These are phyloP conservation scores for Gracilaria caudata DNA, from an alignment of 23 red algal genomes.

Conservation along the genomic window DNA sequence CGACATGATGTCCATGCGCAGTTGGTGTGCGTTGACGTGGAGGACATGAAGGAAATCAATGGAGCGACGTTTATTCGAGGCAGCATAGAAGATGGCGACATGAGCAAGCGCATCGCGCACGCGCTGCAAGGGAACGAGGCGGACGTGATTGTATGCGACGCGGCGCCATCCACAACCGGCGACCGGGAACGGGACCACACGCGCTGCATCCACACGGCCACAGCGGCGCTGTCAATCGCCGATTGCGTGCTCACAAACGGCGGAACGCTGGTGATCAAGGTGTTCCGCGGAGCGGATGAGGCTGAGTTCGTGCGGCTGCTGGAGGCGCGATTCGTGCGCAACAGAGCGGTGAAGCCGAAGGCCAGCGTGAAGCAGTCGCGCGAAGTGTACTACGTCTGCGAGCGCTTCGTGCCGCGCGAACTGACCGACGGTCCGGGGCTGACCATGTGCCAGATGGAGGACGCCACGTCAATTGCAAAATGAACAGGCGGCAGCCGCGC, in stretches of 20 bases:
- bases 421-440: neutral
- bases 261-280: conserved; percentile 55
- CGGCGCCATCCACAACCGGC: conserved; percentile 80
- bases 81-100: conserved; percentile 26
- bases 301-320: conserved; percentile 4
- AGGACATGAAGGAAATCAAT: conserved; percentile 58
- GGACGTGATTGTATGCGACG: conserved; percentile 80
- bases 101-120: conserved; percentile 27
- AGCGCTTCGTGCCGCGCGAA: conserved; percentile 52
- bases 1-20: conserved; percentile 30
- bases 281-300: conserved; percentile 58
- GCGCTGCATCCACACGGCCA: conserved; percentile 45
- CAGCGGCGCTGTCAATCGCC: conserved; percentile 22
- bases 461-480: neutral
- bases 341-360: conserved; percentile 18
- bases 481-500: neutral
- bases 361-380: conserved; percentile 44
- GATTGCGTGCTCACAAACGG: conserved; percentile 25
- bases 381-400: conserved; percentile 71
- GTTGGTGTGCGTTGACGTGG: conserved; percentile 74
- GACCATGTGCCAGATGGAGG: neutral
- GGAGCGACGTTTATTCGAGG: conserved; percentile 71
- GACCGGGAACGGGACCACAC: conserved; percentile 53
- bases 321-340: conserved; percentile 16
- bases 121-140: conserved; percentile 61